A percentile compares a stretch with the other conserved stretches of the same genome.
Evolutionary conservation across 441 rosid genomes (phyloP).

Genomic region (Brassica hybrid): DNA sequence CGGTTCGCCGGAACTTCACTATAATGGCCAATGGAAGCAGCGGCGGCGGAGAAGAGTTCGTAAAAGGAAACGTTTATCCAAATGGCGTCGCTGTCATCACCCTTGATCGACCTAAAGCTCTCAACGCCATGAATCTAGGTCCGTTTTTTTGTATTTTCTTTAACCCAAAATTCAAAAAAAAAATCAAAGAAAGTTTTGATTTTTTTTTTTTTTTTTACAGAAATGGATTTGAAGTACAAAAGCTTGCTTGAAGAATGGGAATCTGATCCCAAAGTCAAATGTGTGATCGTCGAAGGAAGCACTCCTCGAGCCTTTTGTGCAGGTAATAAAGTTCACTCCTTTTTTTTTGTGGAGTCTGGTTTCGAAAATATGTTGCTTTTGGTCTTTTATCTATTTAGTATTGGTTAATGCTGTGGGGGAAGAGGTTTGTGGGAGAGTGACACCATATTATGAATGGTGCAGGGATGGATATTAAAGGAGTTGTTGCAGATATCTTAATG

Average conservation of each 20-base stretch:
- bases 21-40: slow-evolving; percentile 52
- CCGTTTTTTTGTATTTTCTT: not conserved
- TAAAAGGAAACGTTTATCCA: slow-evolving; percentile 72
- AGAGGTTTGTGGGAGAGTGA: slow-evolving; percentile 48
- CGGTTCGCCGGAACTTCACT: slow-evolving; percentile 41
- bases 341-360: slow-evolving; percentile 5
- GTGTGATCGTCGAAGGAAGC: slow-evolving; percentile 84
- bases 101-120: slow-evolving; percentile 90
- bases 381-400: slow-evolving; percentile 4
- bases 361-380: not conserved
- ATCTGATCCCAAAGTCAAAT: slow-evolving; percentile 74
- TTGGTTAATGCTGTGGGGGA: slow-evolving; percentile 1
- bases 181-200: too few species aligned
- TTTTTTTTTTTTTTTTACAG: slow-evolving; percentile 46
- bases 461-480: slow-evolving; percentile 99
- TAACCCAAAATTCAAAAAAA: too few species aligned
- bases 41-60: slow-evolving; percentile 53
- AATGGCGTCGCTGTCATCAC: slow-evolving; percentile 91
- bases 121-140: slow-evolving; percentile 83
- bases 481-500: slow-evolving; percentile 83
- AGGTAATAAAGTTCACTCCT: slow-evolving; percentile 41
- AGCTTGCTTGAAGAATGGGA: slow-evolving; percentile 89
- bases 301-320: slow-evolving; percentile 89
- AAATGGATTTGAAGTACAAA: slow-evolving; percentile 79
- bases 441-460: slow-evolving; percentile 51